Base-by-base conservation (phyloP, 352 stramenopile species). In the Phytophthora lateralis region DNA sequence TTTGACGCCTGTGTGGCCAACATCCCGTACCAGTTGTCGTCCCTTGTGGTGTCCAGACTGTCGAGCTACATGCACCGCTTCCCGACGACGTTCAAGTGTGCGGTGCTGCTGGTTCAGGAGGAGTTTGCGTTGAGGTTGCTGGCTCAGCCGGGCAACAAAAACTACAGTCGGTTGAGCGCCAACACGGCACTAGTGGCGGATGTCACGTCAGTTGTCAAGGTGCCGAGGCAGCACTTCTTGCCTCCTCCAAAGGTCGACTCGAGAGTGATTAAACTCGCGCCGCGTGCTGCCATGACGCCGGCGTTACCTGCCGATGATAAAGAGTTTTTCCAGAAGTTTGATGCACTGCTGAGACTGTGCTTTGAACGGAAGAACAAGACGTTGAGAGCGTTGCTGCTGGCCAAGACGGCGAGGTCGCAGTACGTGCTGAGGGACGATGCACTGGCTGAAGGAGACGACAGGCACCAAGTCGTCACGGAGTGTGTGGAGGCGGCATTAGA, bases 321-420 rank as follows among this genome's bases (percentile, higher is more conserved):
- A 9, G 44, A 73, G 17, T 93, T 88, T 53, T 91, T 89, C 44
- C 71, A 89, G 73, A 82, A 85, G 49, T 93, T 93, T 50, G 86
- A 94, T 37, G 74, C 79, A 17, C 48, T 96, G 21, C 63, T 96
- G 27, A 80, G 85, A 32, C 63, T 93, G 42, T 88, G 72, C 42
- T 96, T 96, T 52, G 66, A 79, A 32, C 82, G 85, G 41, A 94
- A 95, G 67, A 96, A 96, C 69, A 96, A 96, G 68, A 96, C 88
- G 29, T 63, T 96, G 44, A 78, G 88, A 30, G 82, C 88, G 5
- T 69, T 90, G 32, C 50, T 96, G 37, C 61, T 88, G 4, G 81
- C 78, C 21, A 91, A 83, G 41, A 88, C 83, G n/a, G 74, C 85
- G 34, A 68, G 66, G 27, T 56, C 60, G 32, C 66, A 66, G 29